phyloP scores from a whole-genome alignment of 2,329 filamentous ascomycete species.

The Tolypocladium ophioglossoides region DNA sequence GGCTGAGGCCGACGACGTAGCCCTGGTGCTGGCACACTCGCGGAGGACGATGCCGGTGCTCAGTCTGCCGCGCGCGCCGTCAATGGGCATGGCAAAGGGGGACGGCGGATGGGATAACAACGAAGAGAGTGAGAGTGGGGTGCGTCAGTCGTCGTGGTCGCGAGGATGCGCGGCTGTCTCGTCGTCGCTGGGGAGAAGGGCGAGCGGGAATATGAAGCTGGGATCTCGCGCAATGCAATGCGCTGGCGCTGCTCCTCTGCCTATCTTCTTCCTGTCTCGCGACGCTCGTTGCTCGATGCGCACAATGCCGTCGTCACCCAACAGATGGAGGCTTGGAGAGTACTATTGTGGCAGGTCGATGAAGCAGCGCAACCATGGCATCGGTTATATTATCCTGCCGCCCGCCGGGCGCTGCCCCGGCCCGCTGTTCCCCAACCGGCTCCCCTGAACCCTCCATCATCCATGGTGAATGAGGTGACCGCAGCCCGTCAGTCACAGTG shows the following conservation, averaged over 20 bases:
- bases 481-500: slow-evolving; percentile 1
- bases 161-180: background rate
- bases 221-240: background rate
- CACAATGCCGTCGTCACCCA: too few species aligned
- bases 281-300: background rate
- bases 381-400: background rate
- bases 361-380: background rate
- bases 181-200: background rate
- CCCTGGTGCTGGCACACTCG: background rate
- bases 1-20: background rate
- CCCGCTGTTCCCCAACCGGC: background rate
- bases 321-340: too few species aligned
- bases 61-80: background rate
- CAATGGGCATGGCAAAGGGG: background rate
- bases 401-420: background rate
- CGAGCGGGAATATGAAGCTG: background rate
- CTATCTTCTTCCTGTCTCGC: too few species aligned
- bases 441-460: background rate
- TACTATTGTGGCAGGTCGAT: background rate
- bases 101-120: background rate
- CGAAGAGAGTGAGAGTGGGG: background rate
- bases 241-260: too few species aligned
- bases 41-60: background rate
- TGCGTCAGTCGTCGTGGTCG: background rate
- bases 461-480: background rate